A percentile compares a stretch with the other conserved stretches of the same genome.
phyloP scores from a whole-genome alignment of 1,284 basidiomycete species.

The Cryptococcus sp. region DNA sequence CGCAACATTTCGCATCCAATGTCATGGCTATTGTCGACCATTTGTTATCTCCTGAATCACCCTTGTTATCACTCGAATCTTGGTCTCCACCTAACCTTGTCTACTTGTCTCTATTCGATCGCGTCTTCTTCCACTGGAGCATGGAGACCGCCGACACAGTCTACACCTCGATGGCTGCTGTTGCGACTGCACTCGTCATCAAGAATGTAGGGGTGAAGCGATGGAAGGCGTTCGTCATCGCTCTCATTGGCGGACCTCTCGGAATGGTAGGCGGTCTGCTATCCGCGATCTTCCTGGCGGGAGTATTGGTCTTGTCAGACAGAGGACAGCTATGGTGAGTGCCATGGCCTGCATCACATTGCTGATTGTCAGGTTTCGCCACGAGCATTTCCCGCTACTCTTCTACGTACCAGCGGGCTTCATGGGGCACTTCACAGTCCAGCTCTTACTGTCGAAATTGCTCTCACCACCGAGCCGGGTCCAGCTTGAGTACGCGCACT shows the following conservation, averaged over 20 bases:
- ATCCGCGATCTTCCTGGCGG: slow-evolving; percentile 70
- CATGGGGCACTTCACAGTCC: slow-evolving; percentile 47
- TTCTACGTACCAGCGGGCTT: slow-evolving; percentile 78
- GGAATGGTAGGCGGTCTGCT: slow-evolving; percentile 57
- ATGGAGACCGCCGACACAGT: slow-evolving; percentile 69
- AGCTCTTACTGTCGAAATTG: slow-evolving; percentile 34
- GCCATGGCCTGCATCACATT: slow-evolving; percentile 6
- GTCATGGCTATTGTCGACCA: slow-evolving; percentile 77
- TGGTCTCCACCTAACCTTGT: slow-evolving; percentile 55
- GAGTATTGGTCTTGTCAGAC: slow-evolving; percentile 68
- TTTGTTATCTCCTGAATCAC: slow-evolving; percentile 60
- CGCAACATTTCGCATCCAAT: slow-evolving; percentile 89
- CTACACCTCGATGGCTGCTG: slow-evolving; percentile 59
- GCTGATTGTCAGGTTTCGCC: slow-evolving; percentile 70
- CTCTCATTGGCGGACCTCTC: slow-evolving; percentile 59
- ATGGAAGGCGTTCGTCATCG: slow-evolving; percentile 53
- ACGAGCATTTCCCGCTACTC: slow-evolving; percentile 68
- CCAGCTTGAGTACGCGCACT: slow-evolving; percentile 62
- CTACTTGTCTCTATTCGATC: slow-evolving; percentile 73
- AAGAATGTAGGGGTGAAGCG: slow-evolving; percentile 42
- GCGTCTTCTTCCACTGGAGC: slow-evolving; percentile 69
- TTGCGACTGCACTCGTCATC: slow-evolving; percentile 54
- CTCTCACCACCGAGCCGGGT: slow-evolving; percentile 30
- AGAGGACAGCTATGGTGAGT: slow-evolving; percentile 56
- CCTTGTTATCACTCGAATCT: slow-evolving; percentile 30